These are phyloP conservation scores for Juglanconis oblonga DNA, from an alignment of 2,329 filamentous ascomycete species.

Conservation along the genomic window DNA sequence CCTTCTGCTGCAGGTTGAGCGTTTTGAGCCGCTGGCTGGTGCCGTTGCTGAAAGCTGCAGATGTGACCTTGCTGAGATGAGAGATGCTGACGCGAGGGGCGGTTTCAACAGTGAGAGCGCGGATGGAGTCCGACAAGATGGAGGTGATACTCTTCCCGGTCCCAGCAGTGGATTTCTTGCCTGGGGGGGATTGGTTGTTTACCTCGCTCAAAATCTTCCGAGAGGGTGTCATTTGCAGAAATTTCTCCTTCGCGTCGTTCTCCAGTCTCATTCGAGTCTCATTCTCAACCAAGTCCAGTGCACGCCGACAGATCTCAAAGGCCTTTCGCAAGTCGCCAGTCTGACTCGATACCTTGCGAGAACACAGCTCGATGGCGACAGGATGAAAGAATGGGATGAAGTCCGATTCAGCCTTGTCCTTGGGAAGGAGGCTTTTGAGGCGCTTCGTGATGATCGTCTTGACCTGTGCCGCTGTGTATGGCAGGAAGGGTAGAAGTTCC, in stretches of 20 bases:
- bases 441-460: slow-evolving; percentile 82
- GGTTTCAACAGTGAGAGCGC: slow-evolving; percentile 66
- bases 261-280: slow-evolving; percentile 76
- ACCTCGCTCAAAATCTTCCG: slow-evolving; percentile 81
- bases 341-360: slow-evolving; percentile 90
- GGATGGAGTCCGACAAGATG: slow-evolving; percentile 52
- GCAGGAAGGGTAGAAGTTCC: slow-evolving; percentile 83
- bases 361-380: slow-evolving; percentile 87
- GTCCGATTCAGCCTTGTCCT: slow-evolving; percentile 48
- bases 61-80: slow-evolving; percentile 88
- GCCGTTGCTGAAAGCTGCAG: slow-evolving; percentile 86
- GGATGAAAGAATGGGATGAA: slow-evolving; percentile 89
- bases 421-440: slow-evolving; percentile 69
- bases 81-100: slow-evolving; percentile 86
- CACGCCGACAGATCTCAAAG: slow-evolving; percentile 88
- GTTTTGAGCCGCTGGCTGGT: slow-evolving; percentile 79
- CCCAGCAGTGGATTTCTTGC: slow-evolving; percentile 29
- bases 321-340: slow-evolving; percentile 93
- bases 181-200: slow-evolving; percentile 64
- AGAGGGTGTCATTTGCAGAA: slow-evolving; percentile 62
- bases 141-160: slow-evolving; percentile 40
- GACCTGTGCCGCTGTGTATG: slow-evolving; percentile 85
- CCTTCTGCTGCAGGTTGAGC: slow-evolving; percentile 95
- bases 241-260: slow-evolving; percentile 54
- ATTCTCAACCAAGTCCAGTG: slow-evolving; percentile 82